Evolutionary conservation across 495 filamentous ascomycete genomes (phyloP).

Genomic region (Bacidia rubella): DNA sequence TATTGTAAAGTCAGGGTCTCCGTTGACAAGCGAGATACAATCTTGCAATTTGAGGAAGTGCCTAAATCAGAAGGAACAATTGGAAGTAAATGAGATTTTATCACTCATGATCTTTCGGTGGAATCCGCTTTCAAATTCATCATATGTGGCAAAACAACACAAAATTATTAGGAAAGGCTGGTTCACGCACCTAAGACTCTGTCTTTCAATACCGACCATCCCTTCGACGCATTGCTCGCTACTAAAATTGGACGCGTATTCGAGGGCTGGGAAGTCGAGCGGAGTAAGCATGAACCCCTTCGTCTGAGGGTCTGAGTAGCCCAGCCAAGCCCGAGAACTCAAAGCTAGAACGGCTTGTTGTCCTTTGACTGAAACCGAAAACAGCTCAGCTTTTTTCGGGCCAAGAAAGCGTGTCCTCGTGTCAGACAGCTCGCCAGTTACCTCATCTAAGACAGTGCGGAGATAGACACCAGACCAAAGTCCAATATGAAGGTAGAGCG

Average conservation of each 20-base stretch:
- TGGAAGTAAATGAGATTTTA: slow-evolving; percentile 44
- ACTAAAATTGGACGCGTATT: slow-evolving; percentile 92
- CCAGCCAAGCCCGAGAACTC: slow-evolving; percentile 83
- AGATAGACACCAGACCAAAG: slow-evolving; percentile 92
- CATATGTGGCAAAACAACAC: slow-evolving; percentile 33
- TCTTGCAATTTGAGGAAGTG: background rate
- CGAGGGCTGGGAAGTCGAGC: slow-evolving; percentile 71
- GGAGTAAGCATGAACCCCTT: slow-evolving; percentile 85
- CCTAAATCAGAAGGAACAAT: slow-evolving; percentile 60
- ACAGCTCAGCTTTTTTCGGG: slow-evolving; percentile 73
- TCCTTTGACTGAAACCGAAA: slow-evolving; percentile 70
- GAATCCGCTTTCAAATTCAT: slow-evolving; percentile 49
- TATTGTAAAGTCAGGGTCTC: slow-evolving; percentile 29
- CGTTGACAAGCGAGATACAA: background rate
- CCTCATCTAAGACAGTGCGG: slow-evolving; percentile 81
- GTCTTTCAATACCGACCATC: slow-evolving; percentile 88
- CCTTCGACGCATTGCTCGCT: slow-evolving; percentile 87
- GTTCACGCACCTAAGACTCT: slow-evolving; percentile 66
- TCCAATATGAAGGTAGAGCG: slow-evolving; percentile 87
- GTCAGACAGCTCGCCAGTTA: slow-evolving; percentile 87
- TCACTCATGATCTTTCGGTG: slow-evolving; percentile 18
- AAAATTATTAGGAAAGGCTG: slow-evolving; percentile 7
- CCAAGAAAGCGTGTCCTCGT: slow-evolving; percentile 90
- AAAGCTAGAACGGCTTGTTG: slow-evolving; percentile 81
- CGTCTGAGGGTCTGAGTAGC: slow-evolving; percentile 72